These are phyloP conservation scores for Cruciata laevipes DNA, from an alignment of 257 asterid genomes.

Conservation along the genomic window DNA sequence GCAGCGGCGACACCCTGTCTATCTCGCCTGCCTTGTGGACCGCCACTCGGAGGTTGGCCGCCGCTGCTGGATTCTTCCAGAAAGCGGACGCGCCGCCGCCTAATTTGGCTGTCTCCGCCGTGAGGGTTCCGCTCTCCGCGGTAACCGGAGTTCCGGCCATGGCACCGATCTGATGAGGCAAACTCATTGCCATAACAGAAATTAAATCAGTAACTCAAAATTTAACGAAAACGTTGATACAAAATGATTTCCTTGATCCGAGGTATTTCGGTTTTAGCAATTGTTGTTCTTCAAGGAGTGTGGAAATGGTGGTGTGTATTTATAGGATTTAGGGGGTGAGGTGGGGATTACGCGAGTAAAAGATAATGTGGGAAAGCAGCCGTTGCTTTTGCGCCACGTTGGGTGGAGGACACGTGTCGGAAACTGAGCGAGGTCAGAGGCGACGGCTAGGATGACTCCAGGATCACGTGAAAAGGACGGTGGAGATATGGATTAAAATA, in stretches of 20 bases:
- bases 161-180: conserved; percentile 78
- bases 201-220: no score
- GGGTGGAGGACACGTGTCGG: conserved; percentile 41
- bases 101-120: conserved; percentile 36
- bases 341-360: conserved; percentile 26
- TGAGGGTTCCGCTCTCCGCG: conserved; percentile 29
- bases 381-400: conserved; percentile 39
- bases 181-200: conserved; percentile 71
- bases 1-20: conserved; percentile 64
- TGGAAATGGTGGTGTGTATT: conserved; percentile 1
- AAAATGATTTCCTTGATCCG: neutral
- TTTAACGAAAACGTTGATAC: neutral
- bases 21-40: conserved; percentile 33
- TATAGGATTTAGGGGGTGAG: conserved; percentile 14
- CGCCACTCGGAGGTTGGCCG: conserved; percentile 43
- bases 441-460: conserved; percentile 45
- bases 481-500: conserved; percentile 21
- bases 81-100: conserved; percentile 35
- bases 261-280: neutral
- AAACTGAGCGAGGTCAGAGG: conserved; percentile 15
- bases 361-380: conserved; percentile 7
- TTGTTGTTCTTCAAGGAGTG: neutral
- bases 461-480: conserved; percentile 60
- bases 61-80: conserved; percentile 51
- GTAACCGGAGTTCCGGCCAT: conserved; percentile 49